Base-by-base conservation (phyloP, 257 asterid genomes). In the Perilla frutescens region DNA sequence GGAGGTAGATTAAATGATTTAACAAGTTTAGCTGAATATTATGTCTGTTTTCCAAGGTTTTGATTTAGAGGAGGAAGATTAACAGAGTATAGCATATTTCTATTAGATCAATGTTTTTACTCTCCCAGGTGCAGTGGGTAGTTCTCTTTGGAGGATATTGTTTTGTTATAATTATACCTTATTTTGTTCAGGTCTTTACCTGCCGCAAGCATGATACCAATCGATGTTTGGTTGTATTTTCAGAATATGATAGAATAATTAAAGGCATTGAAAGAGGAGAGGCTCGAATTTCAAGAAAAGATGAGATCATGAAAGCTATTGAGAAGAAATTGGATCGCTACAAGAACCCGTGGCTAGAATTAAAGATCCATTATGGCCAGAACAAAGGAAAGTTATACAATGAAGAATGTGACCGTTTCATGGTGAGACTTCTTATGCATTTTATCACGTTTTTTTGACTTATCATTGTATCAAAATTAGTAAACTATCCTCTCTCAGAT, bases 181-280 rank as follows among this genome's bases (percentile, higher is more conserved):
- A 32, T 9, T 8, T 41, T 44, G 10, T 62, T 57, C 26, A 2
- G 13, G 20, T 32, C 66, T 39, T 15, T 58, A 44, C n/a, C n/a
- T n/a, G n/a, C n/a, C n/a, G n/a, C n/a, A n/a, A n/a, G n/a, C n/a
- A n/a, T n/a, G n/a, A n/a, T n/a, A n/a, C 69, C 73, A 45, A 80
- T 8, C 26, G 14, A 41, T 69, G 14, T 36, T 70, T 76, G 9
- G 9, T 77, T 11, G 44, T 67, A 40, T 62, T 81, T 85, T 29
- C 90, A 93, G 98, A 93, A 74, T 91, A 89, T 71, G 98, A 93
- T 84, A 87, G 90, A 84, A 89, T 93, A 71, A 84, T 91, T 31
- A 93, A 91, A 82, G 89, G 87, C 68, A 93, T 93, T 60, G 98
- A 93, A 79, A 88, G 97, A 81, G 98, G 98, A 56, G 98, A 93